phyloP scores from a whole-genome alignment of 805 yeast genomes.

The Candida railenensis region DNA sequence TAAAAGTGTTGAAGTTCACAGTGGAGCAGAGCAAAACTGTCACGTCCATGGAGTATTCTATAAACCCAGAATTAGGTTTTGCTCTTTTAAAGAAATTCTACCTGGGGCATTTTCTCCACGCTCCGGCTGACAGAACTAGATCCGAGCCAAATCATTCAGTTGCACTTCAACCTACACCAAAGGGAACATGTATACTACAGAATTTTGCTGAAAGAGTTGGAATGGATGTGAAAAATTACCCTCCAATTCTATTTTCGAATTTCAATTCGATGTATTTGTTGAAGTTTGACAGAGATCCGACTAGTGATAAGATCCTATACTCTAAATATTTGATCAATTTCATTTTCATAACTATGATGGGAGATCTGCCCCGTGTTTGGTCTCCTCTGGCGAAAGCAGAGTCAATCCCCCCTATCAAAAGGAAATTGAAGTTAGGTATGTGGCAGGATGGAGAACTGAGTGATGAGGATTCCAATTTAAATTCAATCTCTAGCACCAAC shows the following conservation, averaged over 20 bases:
- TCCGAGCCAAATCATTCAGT: slow-evolving; percentile 40
- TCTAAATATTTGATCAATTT: slow-evolving; percentile 66
- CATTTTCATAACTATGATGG: slow-evolving; percentile 62
- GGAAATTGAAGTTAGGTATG: background rate
- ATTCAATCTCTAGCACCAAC: background rate
- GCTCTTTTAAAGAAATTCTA: slow-evolving; percentile 50
- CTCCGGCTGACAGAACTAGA: slow-evolving; percentile 73
- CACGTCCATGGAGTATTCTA: slow-evolving; percentile 53
- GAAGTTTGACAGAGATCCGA: slow-evolving; percentile 60
- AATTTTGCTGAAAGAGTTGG: slow-evolving; percentile 61
- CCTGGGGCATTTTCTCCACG: slow-evolving; percentile 65
- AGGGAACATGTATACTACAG: slow-evolving; percentile 74
- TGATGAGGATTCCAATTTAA: background rate
- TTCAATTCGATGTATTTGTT: slow-evolving; percentile 75
- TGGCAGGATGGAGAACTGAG: background rate
- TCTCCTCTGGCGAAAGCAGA: slow-evolving; percentile 54
- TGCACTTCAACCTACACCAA: slow-evolving; percentile 82
- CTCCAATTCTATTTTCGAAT: slow-evolving; percentile 50
- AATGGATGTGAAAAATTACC: slow-evolving; percentile 34
- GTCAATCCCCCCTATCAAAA: slow-evolving; percentile 7
- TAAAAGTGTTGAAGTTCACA: slow-evolving; percentile 49
- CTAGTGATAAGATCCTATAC: slow-evolving; percentile 54
- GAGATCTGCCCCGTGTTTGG: slow-evolving; percentile 71
- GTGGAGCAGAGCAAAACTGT: slow-evolving; percentile 50
- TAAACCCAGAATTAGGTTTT: slow-evolving; percentile 45